Evolutionary conservation across 352 stramenopile genomes (phyloP).

Genomic region (Pythium brachiatum): DNA sequence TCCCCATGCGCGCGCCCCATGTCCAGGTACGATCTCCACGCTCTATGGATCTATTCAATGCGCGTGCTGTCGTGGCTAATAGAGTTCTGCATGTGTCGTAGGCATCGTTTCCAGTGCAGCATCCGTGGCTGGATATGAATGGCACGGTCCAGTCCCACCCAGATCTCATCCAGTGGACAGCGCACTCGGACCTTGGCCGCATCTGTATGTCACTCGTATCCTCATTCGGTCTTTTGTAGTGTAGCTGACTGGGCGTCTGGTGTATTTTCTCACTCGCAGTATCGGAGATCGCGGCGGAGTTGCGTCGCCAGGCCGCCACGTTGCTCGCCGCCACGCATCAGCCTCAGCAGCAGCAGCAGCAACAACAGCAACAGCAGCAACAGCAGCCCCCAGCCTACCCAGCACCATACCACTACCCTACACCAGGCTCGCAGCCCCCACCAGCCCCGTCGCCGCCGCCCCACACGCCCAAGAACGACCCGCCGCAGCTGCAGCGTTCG

Average conservation of each 20-base stretch:
- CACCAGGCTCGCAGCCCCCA: slow-evolving; percentile 16
- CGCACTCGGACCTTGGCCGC: slow-evolving; percentile 79
- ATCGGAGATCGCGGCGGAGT: slow-evolving; percentile 63
- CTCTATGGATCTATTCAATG: neutral
- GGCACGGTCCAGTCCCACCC: slow-evolving; percentile 70
- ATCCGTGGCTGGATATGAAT: slow-evolving; percentile 67
- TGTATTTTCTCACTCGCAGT: slow-evolving; percentile 30
- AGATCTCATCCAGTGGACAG: slow-evolving; percentile 79
- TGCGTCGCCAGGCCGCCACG: slow-evolving; percentile 33
- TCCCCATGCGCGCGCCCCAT: slow-evolving; percentile 64
- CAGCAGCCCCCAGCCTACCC: slow-evolving; percentile 11
- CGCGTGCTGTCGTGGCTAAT: neutral
- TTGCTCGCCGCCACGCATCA: slow-evolving; percentile 10
- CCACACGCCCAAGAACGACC: slow-evolving; percentile 34
- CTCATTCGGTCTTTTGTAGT: neutral
- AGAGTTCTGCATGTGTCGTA: slow-evolving; percentile 28
- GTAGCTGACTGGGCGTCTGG: neutral
- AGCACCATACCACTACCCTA: slow-evolving; percentile 25
- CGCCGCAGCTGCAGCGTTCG: slow-evolving; percentile 48
- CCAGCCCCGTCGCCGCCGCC: slow-evolving; percentile 33
- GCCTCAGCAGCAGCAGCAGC: slow-evolving; percentile 4
- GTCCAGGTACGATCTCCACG: slow-evolving; percentile 38
- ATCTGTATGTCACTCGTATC: slow-evolving; percentile 31
- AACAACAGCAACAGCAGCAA: neutral
- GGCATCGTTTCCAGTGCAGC: slow-evolving; percentile 67